Conservation (phyloP, 495 filamentous ascomycete species). For the Penicillium cataractarum region DNA sequence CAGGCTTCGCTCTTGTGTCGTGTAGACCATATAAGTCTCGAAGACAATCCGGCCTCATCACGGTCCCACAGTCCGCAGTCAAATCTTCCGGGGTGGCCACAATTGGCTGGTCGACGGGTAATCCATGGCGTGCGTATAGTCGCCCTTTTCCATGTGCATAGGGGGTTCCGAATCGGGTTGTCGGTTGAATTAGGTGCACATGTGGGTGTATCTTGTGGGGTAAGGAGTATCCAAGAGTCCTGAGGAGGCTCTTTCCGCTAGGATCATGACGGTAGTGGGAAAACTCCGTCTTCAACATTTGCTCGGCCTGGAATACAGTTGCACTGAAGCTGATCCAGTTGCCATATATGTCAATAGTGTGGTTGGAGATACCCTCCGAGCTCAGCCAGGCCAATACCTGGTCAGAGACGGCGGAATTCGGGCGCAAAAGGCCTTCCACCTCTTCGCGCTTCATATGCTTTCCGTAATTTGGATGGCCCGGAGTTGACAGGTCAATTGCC, state of each 20-base stretch:
- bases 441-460: constrained; percentile 64
- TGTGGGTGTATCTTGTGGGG: constrained; percentile 51
- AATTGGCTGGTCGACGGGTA: constrained; percentile 29
- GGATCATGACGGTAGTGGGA: constrained; percentile 49
- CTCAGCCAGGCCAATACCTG: constrained; percentile 55
- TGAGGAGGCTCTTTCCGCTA: constrained; percentile 42
- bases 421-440: constrained; percentile 53
- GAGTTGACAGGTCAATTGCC: constrained; percentile 65
- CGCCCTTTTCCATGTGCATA: constrained; percentile 20
- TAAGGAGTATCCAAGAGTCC: constrained; percentile 62
- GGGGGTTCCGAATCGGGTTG: constrained; percentile 54
- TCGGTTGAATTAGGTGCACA: constrained; percentile 59
- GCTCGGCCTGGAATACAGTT: constrained; percentile 54
- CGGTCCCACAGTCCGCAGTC: constrained; percentile 46
- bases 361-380: constrained; percentile 43
- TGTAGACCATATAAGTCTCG: constrained; percentile 61
- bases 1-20: constrained; percentile 42
- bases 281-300: constrained; percentile 59
- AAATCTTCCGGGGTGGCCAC: constrained; percentile 30
- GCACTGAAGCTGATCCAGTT: constrained; percentile 61
- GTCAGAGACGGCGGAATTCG: constrained; percentile 43
- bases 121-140: not conserved
- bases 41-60: constrained; percentile 62
- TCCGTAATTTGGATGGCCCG: constrained; percentile 63
- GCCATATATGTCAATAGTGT: constrained; percentile 48